Conservation (phyloP, 1,139 yeast species). For the Nakaseomyces nivariensis region DNA sequence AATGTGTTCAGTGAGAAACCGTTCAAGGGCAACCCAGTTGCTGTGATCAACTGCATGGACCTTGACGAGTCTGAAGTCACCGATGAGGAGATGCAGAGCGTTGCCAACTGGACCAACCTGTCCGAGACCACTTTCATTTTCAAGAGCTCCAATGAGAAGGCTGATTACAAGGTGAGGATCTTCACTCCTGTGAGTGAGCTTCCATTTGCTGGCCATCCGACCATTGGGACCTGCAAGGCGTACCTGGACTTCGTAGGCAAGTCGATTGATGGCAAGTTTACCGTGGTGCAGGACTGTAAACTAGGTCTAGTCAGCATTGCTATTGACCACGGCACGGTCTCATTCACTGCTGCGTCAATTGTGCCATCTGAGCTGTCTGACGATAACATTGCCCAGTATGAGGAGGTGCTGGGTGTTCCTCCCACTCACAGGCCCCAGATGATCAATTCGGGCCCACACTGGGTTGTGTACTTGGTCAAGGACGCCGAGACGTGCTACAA, state of each 20-base stretch:
- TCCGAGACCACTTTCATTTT: slow-evolving; percentile 46
- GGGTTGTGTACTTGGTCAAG: slow-evolving; percentile 33
- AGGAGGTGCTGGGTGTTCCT: slow-evolving; percentile 18
- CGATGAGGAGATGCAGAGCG: slow-evolving; percentile 34
- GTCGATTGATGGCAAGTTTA: slow-evolving; percentile 17
- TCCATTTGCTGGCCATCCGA: slow-evolving; percentile 56
- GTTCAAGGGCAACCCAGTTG: slow-evolving; percentile 47
- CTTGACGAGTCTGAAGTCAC: slow-evolving; percentile 18
- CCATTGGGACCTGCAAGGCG: slow-evolving; percentile 43
- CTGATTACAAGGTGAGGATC: slow-evolving; percentile 41
- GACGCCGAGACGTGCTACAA: slow-evolving; percentile 29
- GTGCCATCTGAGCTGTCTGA: slow-evolving; percentile 18
- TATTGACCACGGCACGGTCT: slow-evolving; percentile 15
- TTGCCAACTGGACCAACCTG: slow-evolving; percentile 48
- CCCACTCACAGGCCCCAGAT: slow-evolving; percentile 22
- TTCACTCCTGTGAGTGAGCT: slow-evolving; percentile 39
- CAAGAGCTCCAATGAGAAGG: slow-evolving; percentile 31
- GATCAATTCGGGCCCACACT: slow-evolving; percentile 34
- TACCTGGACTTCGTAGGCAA: slow-evolving; percentile 30
- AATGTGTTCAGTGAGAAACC: slow-evolving; percentile 40
- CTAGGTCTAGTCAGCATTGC: slow-evolving; percentile 36
- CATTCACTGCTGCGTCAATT: slow-evolving; percentile 20
- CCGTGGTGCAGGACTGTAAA: slow-evolving; percentile 36
- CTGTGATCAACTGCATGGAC: slow-evolving; percentile 31
- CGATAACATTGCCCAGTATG: slow-evolving; percentile 17